phyloP scores from a whole-genome alignment of 257 asterid genomes.

The Linaria vulgaris region DNA sequence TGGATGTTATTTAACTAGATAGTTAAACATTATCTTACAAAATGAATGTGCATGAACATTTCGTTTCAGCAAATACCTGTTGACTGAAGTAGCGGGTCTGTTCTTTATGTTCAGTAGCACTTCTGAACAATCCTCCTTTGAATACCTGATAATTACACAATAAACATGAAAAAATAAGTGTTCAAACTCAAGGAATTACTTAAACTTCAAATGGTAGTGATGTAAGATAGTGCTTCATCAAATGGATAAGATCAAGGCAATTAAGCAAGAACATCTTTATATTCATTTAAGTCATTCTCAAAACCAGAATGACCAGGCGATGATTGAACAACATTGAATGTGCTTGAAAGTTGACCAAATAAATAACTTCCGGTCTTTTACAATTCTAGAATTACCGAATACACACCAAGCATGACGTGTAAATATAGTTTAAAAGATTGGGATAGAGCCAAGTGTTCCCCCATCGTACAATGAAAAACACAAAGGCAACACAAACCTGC shows the following conservation, averaged over 20 bases:
- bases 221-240: not conserved
- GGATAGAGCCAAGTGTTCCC: not conserved
- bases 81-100: slow-evolving; percentile 89
- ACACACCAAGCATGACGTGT: slow-evolving; percentile 1
- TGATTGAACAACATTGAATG: not conserved
- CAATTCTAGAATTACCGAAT: slow-evolving; percentile 4
- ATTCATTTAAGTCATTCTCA: slow-evolving; percentile 6
- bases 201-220: slow-evolving; percentile 7
- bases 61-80: slow-evolving; percentile 51
- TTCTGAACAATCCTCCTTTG: slow-evolving; percentile 95
- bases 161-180: slow-evolving; percentile 5
- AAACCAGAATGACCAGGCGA: slow-evolving; percentile 19
- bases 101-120: slow-evolving; percentile 94
- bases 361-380: not conserved
- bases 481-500: slow-evolving; percentile 56
- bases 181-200: not conserved
- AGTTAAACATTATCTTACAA: slow-evolving; percentile 1
- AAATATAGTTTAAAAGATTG: not conserved
- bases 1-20: not conserved
- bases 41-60: slow-evolving; percentile 9
- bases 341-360: slow-evolving; percentile 6
- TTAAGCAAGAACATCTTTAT: slow-evolving; percentile 5
- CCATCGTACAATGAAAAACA: not conserved
- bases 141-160: slow-evolving; percentile 55
- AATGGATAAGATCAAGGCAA: not conserved